These are phyloP conservation scores for Celoporthe dispersa DNA, from an alignment of 2,329 filamentous ascomycete species.

Conservation along the genomic window DNA sequence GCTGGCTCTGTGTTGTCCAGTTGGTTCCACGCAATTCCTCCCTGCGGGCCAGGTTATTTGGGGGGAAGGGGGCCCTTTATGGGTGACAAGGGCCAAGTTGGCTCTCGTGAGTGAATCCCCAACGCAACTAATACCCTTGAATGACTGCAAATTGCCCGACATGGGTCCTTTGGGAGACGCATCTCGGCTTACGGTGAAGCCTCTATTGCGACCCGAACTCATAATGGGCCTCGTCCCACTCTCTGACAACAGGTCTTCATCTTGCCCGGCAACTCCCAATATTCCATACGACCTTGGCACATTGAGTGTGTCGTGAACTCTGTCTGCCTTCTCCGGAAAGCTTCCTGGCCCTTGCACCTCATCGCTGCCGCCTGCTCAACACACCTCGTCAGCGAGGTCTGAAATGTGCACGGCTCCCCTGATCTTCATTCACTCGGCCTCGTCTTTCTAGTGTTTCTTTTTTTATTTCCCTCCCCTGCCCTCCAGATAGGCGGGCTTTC, in stretches of 20 bases:
- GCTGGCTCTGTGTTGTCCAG: not conserved
- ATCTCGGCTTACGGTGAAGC: slow-evolving; percentile 21
- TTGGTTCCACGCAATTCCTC: not conserved
- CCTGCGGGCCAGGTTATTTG: slow-evolving; percentile 18
- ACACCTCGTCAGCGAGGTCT: slow-evolving; percentile 11
- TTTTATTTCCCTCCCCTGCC: slow-evolving; percentile 14
- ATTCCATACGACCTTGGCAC: slow-evolving; percentile 14
- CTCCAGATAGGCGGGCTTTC: slow-evolving; percentile 10
- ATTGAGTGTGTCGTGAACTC: slow-evolving; percentile 17
- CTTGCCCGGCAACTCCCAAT: slow-evolving; percentile 7
- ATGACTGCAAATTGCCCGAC: slow-evolving; percentile 21
- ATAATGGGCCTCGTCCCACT: slow-evolving; percentile 25
- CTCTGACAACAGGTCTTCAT: slow-evolving; percentile 5
- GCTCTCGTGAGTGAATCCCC: slow-evolving; percentile 1
- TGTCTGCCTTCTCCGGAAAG: slow-evolving; percentile 10
- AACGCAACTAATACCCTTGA: slow-evolving; percentile 4
- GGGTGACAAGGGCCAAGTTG: slow-evolving; percentile 24
- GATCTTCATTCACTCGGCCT: slow-evolving; percentile 23
- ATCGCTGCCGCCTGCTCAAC: slow-evolving; percentile 13
- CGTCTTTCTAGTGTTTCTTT: slow-evolving; percentile 10
- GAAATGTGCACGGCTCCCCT: slow-evolving; percentile 24
- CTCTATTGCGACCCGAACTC: slow-evolving; percentile 19
- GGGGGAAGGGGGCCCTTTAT: not conserved
- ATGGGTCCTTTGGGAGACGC: slow-evolving; percentile 14
- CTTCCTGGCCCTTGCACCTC: not conserved